A percentile compares a stretch with the other conserved stretches of the same genome.
These are phyloP conservation scores for Candida golubevii DNA, from an alignment of 805 yeast genomes.

Conservation along the genomic window DNA sequence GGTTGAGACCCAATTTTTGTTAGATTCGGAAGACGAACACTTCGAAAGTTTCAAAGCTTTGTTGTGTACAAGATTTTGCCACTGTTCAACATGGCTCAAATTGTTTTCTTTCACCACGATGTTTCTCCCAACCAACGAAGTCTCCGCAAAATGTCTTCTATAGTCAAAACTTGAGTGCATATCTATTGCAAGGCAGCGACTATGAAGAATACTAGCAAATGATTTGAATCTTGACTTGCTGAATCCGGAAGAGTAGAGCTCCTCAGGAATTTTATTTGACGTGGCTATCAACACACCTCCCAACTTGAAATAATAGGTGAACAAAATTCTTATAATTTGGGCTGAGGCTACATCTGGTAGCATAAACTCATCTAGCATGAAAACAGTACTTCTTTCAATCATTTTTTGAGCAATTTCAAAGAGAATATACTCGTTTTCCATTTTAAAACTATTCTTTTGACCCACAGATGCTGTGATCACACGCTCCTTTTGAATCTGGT, in stretches of 20 bases:
- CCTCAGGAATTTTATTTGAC: conserved; percentile 68
- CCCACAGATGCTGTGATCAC: conserved; percentile 25
- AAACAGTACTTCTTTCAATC: conserved; percentile 52
- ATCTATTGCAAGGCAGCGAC: conserved; percentile 58
- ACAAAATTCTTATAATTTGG: conserved; percentile 58
- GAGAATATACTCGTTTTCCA: conserved; percentile 60
- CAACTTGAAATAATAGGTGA: conserved; percentile 64
- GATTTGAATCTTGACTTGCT: conserved; percentile 52
- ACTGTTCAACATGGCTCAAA: conserved; percentile 21
- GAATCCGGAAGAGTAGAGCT: conserved; percentile 62
- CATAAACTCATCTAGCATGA: conserved; percentile 72
- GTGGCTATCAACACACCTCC: conserved; percentile 78
- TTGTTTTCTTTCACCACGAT: conserved; percentile 29
- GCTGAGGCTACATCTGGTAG: conserved; percentile 74
- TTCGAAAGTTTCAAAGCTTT: conserved; percentile 16
- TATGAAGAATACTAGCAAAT: conserved; percentile 52
- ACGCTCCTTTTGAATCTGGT: conserved; percentile 46
- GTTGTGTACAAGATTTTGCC: conserved; percentile 32
- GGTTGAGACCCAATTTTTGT: conserved; percentile 17
- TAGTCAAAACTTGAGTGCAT: conserved; percentile 60
- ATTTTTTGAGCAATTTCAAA: conserved; percentile 65
- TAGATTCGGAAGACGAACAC: not conserved
- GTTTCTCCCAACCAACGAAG: conserved; percentile 22
- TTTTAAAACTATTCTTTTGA: conserved; percentile 14
- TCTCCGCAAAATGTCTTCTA: conserved; percentile 31